phyloP scores from a whole-genome alignment of 371 early-diverging fungal genomes.

The Mucor circinelloides region DNA sequence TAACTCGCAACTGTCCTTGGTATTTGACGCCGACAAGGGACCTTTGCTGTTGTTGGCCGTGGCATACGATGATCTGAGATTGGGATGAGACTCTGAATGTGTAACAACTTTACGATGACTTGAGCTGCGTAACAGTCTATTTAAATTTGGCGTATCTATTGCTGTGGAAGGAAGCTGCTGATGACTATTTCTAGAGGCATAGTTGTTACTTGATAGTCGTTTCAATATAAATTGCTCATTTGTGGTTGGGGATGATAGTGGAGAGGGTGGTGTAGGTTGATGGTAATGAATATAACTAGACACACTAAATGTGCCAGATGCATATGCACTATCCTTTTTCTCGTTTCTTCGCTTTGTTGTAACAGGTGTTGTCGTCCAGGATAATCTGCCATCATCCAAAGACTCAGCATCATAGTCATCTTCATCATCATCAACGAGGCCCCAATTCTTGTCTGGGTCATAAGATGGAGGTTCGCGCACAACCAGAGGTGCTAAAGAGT shows the following conservation, averaged over 20 bases:
- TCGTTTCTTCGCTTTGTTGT: slow-evolving; percentile 3
- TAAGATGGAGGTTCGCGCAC: slow-evolving; percentile 44
- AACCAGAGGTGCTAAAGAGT: slow-evolving; percentile 41
- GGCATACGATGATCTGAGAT: slow-evolving; percentile 13
- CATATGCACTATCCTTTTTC: slow-evolving; percentile 53
- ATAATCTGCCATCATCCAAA: background rate
- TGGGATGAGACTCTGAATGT: slow-evolving; percentile 17
- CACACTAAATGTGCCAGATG: slow-evolving; percentile 27
- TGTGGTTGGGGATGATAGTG: slow-evolving; percentile 5
- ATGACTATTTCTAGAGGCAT: background rate
- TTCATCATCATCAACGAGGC: slow-evolving; percentile 32
- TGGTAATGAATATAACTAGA: background rate
- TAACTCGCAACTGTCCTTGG: background rate
- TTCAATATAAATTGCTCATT: slow-evolving; percentile 1
- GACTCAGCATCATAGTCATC: background rate
- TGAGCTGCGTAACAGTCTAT: slow-evolving; percentile 1
- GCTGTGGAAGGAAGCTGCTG: background rate
- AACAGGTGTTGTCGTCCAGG: background rate
- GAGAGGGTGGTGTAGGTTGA: background rate
- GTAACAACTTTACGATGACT: slow-evolving; percentile 3
- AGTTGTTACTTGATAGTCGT: background rate
- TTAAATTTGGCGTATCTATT: slow-evolving; percentile 1
- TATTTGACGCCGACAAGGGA: background rate
- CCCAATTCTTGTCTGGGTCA: slow-evolving; percentile 52
- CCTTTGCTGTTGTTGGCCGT: background rate